Evolutionary conservation across 768 basidiomycete species (phyloP).

Genomic region (Trametes punicea): DNA sequence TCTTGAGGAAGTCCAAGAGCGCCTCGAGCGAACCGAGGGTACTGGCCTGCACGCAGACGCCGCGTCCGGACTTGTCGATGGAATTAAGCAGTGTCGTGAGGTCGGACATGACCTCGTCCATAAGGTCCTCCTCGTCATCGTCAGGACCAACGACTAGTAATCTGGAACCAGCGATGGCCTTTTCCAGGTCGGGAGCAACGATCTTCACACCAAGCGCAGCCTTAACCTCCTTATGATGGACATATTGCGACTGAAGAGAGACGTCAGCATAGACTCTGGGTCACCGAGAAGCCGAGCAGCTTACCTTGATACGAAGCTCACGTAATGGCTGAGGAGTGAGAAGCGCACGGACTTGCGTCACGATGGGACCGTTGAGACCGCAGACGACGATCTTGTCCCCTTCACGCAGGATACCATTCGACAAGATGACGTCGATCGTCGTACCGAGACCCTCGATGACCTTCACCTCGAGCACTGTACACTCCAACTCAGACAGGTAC

Average conservation of each 20-base stretch:
- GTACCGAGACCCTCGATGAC: constrained; percentile 97
- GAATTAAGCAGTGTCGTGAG: constrained; percentile 83
- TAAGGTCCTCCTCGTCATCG: constrained; percentile 93
- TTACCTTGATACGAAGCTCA: constrained; percentile 91
- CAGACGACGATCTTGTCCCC: constrained; percentile 95
- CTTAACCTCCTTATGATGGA: constrained; percentile 96
- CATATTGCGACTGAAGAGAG: constrained; percentile 74
- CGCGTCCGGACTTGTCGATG: constrained; percentile 93
- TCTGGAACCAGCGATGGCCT: constrained; percentile 96
- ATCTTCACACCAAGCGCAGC: constrained; percentile 97
- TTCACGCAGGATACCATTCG: constrained; percentile 89
- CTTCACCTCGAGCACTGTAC: constrained; percentile 98
- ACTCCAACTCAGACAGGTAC: constrained; percentile 97
- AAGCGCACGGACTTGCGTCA: constrained; percentile 90
- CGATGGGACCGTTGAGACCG: constrained; percentile 95
- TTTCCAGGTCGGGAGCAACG: constrained; percentile 91
- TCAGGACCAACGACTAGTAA: constrained; percentile 91
- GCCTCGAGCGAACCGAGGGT: constrained; percentile 97
- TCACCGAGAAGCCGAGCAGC: neutral
- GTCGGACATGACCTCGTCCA: constrained; percentile 96
- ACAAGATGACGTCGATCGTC: constrained; percentile 94
- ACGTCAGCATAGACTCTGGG: neutral
- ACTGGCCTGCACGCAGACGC: constrained; percentile 96
- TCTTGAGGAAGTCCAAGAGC: constrained; percentile 90
- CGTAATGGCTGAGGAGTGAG: constrained; percentile 95